Evolutionary conservation across 148 eudicot genomes (phyloP).

Genomic region (Selenicereus undatus): DNA sequence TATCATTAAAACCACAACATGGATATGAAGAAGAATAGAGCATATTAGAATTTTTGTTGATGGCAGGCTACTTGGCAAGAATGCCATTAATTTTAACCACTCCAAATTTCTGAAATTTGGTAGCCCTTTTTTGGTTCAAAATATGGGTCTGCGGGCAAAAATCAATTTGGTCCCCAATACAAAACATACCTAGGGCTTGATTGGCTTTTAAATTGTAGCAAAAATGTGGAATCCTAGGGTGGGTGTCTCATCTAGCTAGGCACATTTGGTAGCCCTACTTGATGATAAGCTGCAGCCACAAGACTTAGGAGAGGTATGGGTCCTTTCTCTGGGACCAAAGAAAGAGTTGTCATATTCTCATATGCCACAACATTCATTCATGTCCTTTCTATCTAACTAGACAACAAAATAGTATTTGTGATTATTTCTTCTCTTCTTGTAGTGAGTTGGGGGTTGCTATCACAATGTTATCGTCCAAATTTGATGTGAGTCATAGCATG

Average conservation of each 20-base stretch:
- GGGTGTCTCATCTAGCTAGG: background rate
- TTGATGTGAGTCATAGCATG: background rate
- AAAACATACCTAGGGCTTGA: background rate
- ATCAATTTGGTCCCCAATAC: background rate
- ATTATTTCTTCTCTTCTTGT: background rate
- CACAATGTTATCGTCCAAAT: background rate
- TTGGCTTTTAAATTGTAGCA: background rate
- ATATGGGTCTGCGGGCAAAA: background rate
- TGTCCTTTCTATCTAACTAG: background rate
- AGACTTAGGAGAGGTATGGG: background rate
- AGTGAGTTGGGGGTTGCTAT: background rate
- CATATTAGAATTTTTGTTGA: background rate
- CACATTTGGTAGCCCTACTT: conserved; percentile 6
- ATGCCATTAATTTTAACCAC: background rate
- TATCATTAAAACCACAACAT: background rate
- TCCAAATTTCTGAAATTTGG: background rate
- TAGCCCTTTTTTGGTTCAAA: background rate
- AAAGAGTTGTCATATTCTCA: background rate
- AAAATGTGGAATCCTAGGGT: background rate
- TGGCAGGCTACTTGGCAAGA: conserved; percentile 5
- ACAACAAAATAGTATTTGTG: background rate
- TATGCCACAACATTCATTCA: background rate
- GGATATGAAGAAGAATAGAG: background rate
- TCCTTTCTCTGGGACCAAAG: background rate
- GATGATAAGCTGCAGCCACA: background rate